These are phyloP conservation scores for Gryganskiella cystojenkinii DNA, from an alignment of 192 early-diverging fungal genomes.

Conservation along the genomic window DNA sequence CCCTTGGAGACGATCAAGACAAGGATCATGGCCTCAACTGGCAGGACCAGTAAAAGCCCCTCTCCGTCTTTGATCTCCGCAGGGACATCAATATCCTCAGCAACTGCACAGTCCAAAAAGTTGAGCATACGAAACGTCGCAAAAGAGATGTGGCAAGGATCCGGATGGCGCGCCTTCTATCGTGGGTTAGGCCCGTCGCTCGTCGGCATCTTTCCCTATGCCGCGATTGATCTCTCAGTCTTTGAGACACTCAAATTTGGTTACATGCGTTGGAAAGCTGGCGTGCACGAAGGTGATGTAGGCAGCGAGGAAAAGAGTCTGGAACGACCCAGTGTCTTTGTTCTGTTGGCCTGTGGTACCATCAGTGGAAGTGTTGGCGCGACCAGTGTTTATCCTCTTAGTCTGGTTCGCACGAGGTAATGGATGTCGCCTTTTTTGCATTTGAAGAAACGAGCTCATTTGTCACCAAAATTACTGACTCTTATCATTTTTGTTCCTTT, in stretches of 20 bases:
- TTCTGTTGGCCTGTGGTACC: slow-evolving; percentile 72
- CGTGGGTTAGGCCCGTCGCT: slow-evolving; percentile 68
- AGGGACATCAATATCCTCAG: background rate
- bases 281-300: slow-evolving; percentile 39
- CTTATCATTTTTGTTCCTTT: background rate
- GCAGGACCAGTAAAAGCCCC: slow-evolving; percentile 6
- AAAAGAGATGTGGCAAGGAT: slow-evolving; percentile 67
- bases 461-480: background rate
- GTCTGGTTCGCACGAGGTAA: slow-evolving; percentile 78
- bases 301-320: slow-evolving; percentile 41
- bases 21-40: slow-evolving; percentile 74
- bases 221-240: slow-evolving; percentile 76
- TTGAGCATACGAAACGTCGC: slow-evolving; percentile 61
- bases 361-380: slow-evolving; percentile 75
- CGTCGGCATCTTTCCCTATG: slow-evolving; percentile 82
- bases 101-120: slow-evolving; percentile 12
- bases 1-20: slow-evolving; percentile 84
- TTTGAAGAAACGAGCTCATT: background rate
- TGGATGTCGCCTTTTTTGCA: background rate
- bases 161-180: slow-evolving; percentile 74
- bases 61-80: background rate
- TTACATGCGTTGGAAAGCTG: slow-evolving; percentile 61
- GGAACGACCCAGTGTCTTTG: slow-evolving; percentile 57
- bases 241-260: slow-evolving; percentile 78
- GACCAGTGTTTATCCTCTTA: slow-evolving; percentile 78